Evolutionary conservation across 306 rosid species (phyloP), one percentile per base, ranked within the genome.

Genomic region (Corylus heterophylla): DNA sequence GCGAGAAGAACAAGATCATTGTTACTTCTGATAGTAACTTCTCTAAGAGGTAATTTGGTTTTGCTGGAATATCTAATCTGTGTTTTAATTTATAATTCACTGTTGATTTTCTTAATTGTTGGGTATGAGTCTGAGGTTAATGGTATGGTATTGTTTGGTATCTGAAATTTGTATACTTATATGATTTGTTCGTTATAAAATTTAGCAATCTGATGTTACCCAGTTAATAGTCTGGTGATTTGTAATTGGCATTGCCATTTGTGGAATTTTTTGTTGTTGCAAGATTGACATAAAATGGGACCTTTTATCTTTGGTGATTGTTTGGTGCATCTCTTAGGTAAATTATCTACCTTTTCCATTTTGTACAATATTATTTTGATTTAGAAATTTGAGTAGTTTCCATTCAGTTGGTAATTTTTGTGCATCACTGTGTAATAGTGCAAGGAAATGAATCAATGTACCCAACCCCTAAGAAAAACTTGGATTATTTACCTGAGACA

Each of bases 1-100:
- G 97, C 11, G 96, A 94, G 7, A 92, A 92, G 85, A 87, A 58
- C 82, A 92, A 94, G 84, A 89, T 92, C 77, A 88, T 94, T 14
- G 96, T 94, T 29, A 88, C 90, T 58, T 85, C 94, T 17, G 97
- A 94, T 64, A 80, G 82, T 68, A 87, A 76, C 84, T 92, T 94
- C 87, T 92, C 97, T 20, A 94, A 92, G 83, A 42, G 97, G 98
- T 94, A 86, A 17, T 59, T 11, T 78, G 4, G 22, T 18, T 52
- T 18, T 27, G n/a, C 52, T 22, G 58, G 35, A 39, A 13, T 35
- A 5, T 61, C 39, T 25, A 13, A 61, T 61, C 17, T 12, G 27
- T 27, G 18, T 29, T 9, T 29, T 2, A 10, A 25, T 12, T 29
- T 4, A 0, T 48, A 12, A 12, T 10, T 8, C 42, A 39, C 8